A percentile compares a stretch with the other conserved stretches of the same genome.
These are phyloP conservation scores for Candida sp. DNA, from an alignment of 1,139 yeast genomes.

Conservation along the genomic window DNA sequence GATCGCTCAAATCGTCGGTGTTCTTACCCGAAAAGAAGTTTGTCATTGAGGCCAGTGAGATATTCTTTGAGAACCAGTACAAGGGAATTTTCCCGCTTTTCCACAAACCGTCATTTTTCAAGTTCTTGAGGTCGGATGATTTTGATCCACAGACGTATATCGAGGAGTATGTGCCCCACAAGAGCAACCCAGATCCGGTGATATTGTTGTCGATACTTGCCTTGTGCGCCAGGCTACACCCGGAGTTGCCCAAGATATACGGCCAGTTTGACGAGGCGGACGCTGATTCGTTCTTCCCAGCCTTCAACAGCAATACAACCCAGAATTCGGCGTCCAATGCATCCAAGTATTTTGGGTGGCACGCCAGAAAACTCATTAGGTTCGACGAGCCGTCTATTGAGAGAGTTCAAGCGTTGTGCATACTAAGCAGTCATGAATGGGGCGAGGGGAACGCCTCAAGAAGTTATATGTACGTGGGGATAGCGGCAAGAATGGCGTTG, in stretches of 20 bases:
- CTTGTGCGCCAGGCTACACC: conserved; percentile 37
- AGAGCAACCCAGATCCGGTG: conserved; percentile 30
- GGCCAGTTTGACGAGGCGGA: conserved; percentile 32
- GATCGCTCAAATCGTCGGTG: conserved; percentile 7
- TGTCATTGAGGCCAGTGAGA: conserved; percentile 28
- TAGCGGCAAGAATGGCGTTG: conserved; percentile 45
- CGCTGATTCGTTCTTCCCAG: conserved; percentile 30
- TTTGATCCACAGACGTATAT: conserved; percentile 33
- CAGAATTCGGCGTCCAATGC: conserved; percentile 27
- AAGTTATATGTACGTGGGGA: conserved; percentile 39
- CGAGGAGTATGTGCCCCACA: conserved; percentile 17
- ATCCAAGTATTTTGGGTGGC: conserved; percentile 43
- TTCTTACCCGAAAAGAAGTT: conserved; percentile 29
- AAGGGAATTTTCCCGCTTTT: conserved; percentile 37
- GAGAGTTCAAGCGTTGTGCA: conserved; percentile 37
- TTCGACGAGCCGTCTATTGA: conserved; percentile 43
- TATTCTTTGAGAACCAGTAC: conserved; percentile 37
- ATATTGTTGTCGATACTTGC: conserved; percentile 36
- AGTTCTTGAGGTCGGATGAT: conserved; percentile 26
- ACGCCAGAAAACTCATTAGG: conserved; percentile 31
- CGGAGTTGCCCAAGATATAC: conserved; percentile 28
- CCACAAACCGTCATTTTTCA: conserved; percentile 33
- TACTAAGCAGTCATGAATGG: conserved; percentile 46
- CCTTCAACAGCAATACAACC: conserved; percentile 1
- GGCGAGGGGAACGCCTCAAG: conserved; percentile 43